Percentiles rank a stretch among this genome's conserved stretches.
Conservation (phyloP, 129 eudicot species). For the Kitagawia praeruptora region DNA sequence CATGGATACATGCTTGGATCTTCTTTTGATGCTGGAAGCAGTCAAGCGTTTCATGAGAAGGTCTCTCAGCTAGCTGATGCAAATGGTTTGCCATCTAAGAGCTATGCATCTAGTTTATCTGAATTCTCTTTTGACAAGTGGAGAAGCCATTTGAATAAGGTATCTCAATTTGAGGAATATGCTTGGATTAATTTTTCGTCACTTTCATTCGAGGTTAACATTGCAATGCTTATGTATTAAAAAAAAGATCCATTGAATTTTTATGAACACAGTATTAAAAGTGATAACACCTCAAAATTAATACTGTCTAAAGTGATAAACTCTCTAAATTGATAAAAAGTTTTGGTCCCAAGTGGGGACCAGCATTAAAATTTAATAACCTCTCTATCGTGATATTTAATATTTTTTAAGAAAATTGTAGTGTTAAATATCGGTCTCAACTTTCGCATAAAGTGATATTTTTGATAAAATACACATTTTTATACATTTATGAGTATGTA, state of each 20-base stretch:
- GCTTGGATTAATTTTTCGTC: background rate
- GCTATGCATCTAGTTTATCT: conserved; percentile 44
- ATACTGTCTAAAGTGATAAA: too few relatives aligned
- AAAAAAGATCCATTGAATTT: background rate
- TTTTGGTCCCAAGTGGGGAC: too few relatives aligned
- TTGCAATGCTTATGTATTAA: background rate
- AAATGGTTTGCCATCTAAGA: conserved; percentile 58
- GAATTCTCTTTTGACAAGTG: conserved; percentile 44
- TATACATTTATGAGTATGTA: too few relatives aligned
- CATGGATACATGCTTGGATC: conserved; percentile 26
- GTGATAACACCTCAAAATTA: too few relatives aligned
- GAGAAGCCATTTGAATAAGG: conserved; percentile 63
- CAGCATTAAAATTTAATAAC: too few relatives aligned
- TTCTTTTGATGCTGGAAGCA: conserved; percentile 38
- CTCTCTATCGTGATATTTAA: too few relatives aligned
- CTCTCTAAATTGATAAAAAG: too few relatives aligned
- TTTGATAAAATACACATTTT: too few relatives aligned
- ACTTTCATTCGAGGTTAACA: background rate
- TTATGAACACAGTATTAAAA: background rate
- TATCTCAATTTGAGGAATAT: conserved; percentile 12
- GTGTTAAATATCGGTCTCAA: too few relatives aligned
- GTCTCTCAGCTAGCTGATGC: conserved; percentile 62
- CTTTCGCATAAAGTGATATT: too few relatives aligned
- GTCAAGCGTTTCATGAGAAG: conserved; percentile 48
- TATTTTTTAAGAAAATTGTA: too few relatives aligned